Conservation (phyloP, 192 early-diverging fungal genomes). For the Ambispora gerdemannii region DNA sequence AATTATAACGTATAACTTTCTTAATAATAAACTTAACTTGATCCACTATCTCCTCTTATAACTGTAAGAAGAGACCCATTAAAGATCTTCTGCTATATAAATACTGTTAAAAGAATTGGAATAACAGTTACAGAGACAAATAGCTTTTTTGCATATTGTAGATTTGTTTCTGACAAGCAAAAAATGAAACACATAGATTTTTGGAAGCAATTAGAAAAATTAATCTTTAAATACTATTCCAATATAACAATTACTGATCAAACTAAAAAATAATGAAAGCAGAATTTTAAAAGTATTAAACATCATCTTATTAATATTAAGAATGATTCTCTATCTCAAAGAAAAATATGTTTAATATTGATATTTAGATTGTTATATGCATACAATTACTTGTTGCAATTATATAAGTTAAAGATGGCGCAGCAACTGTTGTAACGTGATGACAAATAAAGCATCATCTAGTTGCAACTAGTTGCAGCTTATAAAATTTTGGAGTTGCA, state of each 20-base stretch:
- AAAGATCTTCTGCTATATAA: too few relatives aligned
- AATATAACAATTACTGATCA: not conserved
- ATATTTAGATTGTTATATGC: not conserved
- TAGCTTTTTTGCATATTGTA: not conserved
- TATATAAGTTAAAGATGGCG: too few relatives aligned
- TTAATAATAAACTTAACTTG: too few relatives aligned
- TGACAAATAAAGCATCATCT: too few relatives aligned
- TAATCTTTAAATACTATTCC: constrained; percentile 1
- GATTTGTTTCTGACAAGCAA: not conserved
- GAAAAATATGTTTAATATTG: not conserved
- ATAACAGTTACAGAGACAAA: too few relatives aligned
- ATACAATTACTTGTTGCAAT: not conserved
- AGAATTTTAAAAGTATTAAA: not conserved
- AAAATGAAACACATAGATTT: constrained; percentile 3
- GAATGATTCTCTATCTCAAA: not conserved
- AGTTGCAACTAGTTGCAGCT: too few relatives aligned
- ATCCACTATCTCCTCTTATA: too few relatives aligned
- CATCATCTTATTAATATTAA: not conserved
- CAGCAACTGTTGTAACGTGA: too few relatives aligned
- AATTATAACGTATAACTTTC: too few relatives aligned
- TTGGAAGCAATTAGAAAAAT: not conserved
- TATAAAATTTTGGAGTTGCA: too few relatives aligned
- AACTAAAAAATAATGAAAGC: not conserved
- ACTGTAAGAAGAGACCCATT: too few relatives aligned
- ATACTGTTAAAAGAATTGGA: too few relatives aligned